These are phyloP conservation scores for Dictyostelium brefeldianum DNA, from an alignment of 78 protist genomes.

Conservation along the genomic window DNA sequence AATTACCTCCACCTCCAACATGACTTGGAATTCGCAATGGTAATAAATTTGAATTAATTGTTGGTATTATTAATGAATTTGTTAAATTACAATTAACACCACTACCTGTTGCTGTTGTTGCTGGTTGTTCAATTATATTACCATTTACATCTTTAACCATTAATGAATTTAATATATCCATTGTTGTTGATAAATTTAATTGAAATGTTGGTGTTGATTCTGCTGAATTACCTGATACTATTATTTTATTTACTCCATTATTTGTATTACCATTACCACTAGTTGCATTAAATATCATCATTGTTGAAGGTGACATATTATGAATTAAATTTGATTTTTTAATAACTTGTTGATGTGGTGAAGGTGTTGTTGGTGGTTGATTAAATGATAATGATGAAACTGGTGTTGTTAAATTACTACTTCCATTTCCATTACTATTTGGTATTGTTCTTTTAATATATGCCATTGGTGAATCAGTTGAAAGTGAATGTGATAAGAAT, in stretches of 20 bases:
- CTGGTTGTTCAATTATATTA: not conserved
- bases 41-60: not conserved
- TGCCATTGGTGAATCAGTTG: slow-evolving; percentile 3
- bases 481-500: slow-evolving; percentile 1
- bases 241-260: not conserved
- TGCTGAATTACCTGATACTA: not conserved
- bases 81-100: slow-evolving; percentile 1
- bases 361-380: not conserved
- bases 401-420: not conserved
- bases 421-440: not conserved
- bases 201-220: slow-evolving; percentile 44
- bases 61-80: not conserved
- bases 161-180: not conserved
- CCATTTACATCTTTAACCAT: not conserved
- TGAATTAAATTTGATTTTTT: not conserved
- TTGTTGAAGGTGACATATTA: not conserved
- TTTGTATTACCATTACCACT: not conserved
- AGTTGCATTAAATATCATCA: not conserved
- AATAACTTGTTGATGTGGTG: not conserved
- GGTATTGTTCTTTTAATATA: not conserved
- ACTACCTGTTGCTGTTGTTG: not conserved
- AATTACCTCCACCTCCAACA: not conserved
- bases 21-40: not conserved
- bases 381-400: not conserved
- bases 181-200: not conserved